Conservation (phyloP, 2,329 filamentous ascomycete species). For the Cladosporium velox region DNA sequence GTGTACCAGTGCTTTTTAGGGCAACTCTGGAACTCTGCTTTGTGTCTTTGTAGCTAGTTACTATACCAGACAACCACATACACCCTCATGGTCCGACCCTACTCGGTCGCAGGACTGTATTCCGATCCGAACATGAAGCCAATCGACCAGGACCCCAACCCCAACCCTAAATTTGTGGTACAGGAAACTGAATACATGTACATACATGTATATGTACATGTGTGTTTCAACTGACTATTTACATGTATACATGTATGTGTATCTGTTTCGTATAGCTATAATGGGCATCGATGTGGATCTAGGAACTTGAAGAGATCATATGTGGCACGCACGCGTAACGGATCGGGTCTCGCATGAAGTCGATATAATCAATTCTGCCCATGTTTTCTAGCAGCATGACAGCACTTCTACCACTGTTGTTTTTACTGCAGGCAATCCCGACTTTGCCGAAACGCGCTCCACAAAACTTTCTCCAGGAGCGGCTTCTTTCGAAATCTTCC, state of each 20-base stretch:
- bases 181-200: no score
- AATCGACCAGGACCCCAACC: not conserved
- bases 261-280: not conserved
- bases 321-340: not conserved
- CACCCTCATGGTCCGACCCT: not conserved
- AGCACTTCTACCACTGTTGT: slow-evolving; percentile 1
- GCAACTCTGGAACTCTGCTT: not conserved
- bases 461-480: not conserved
- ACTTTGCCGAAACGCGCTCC: not conserved
- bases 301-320: not conserved
- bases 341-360: not conserved
- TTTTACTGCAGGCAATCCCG: not conserved
- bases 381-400: slow-evolving; percentile 2
- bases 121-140: no score
- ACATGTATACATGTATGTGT: not conserved
- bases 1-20: not conserved
- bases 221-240: not conserved
- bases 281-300: not conserved
- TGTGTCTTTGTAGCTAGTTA: not conserved
- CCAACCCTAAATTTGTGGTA: not conserved
- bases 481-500: slow-evolving; percentile 7
- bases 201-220: no score
- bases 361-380: not conserved
- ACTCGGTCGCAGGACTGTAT: not conserved
- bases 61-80: not conserved